phyloP scores from a whole-genome alignment of 129 eudicot species.

The Tanacetum coccineum region DNA sequence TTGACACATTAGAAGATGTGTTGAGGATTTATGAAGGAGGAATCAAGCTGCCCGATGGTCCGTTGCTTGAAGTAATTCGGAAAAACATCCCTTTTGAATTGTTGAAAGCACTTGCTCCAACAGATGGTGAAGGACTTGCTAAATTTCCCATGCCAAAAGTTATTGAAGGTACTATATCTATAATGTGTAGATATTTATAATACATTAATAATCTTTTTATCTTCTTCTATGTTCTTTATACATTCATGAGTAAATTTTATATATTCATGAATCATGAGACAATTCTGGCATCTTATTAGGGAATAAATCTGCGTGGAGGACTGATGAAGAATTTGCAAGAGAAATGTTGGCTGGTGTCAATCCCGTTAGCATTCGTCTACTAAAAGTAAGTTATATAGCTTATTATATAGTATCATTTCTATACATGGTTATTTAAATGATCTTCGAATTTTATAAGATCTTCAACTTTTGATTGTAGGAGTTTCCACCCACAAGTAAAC shows the following conservation, averaged over 20 bases:
- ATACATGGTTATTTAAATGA: too few species aligned
- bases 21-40: slow-evolving; percentile 47
- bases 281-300: slow-evolving; percentile 25
- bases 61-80: slow-evolving; percentile 16
- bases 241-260: too few species aligned
- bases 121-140: slow-evolving; percentile 45
- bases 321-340: slow-evolving; percentile 33
- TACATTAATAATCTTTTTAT: not conserved
- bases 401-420: too few species aligned
- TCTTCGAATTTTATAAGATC: not conserved
- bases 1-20: slow-evolving; percentile 44
- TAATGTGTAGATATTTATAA: not conserved
- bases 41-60: slow-evolving; percentile 30
- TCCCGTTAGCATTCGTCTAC: slow-evolving; percentile 25
- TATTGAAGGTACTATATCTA: slow-evolving; percentile 37
- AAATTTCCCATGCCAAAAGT: slow-evolving; percentile 50
- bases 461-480: slow-evolving; percentile 32
- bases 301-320: slow-evolving; percentile 65
- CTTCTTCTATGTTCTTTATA: not conserved
- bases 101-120: slow-evolving; percentile 32
- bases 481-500: slow-evolving; percentile 60
- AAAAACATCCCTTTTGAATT: slow-evolving; percentile 37
- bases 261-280: too few species aligned
- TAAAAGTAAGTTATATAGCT: slow-evolving; percentile 3
- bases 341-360: slow-evolving; percentile 22